Evolutionary conservation across 2,329 filamentous ascomycete genomes (phyloP).

Genomic region (Magnaporthales sp.): DNA sequence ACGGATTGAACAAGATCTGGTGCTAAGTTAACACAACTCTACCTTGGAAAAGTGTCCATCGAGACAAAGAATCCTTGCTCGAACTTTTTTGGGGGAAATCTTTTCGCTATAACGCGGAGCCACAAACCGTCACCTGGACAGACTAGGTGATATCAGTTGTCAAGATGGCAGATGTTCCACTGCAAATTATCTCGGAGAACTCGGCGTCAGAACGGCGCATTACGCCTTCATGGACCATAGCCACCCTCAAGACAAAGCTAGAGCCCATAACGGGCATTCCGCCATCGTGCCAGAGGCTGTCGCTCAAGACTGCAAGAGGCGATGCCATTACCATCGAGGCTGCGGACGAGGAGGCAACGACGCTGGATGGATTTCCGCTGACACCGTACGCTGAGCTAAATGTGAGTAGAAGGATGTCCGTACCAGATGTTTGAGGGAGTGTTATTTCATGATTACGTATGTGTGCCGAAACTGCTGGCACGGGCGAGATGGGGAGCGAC

Average conservation of each 20-base stretch:
- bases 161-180: slow-evolving; percentile 63
- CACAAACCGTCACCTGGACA: not conserved
- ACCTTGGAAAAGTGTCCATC: not conserved
- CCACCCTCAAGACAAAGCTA: slow-evolving; percentile 75
- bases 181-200: slow-evolving; percentile 68
- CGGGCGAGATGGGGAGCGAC: not conserved
- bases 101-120: not conserved
- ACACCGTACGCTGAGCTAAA: slow-evolving; percentile 69
- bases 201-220: slow-evolving; percentile 81
- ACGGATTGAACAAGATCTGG: not conserved
- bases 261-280: slow-evolving; percentile 92
- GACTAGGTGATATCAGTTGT: not conserved
- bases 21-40: not conserved
- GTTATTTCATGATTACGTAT: not conserved
- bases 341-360: slow-evolving; percentile 61
- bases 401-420: slow-evolving; percentile 32
- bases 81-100: not conserved
- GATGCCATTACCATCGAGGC: slow-evolving; percentile 58
- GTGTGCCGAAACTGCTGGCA: not conserved
- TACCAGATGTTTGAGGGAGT: not conserved
- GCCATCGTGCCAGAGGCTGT: slow-evolving; percentile 67
- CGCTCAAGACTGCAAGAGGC: slow-evolving; percentile 54
- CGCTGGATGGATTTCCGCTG: slow-evolving; percentile 57
- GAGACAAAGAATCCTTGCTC: not conserved
- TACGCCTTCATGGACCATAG: slow-evolving; percentile 84